phyloP scores from a whole-genome alignment of 768 basidiomycete species.

The Hygrophorus russula region DNA sequence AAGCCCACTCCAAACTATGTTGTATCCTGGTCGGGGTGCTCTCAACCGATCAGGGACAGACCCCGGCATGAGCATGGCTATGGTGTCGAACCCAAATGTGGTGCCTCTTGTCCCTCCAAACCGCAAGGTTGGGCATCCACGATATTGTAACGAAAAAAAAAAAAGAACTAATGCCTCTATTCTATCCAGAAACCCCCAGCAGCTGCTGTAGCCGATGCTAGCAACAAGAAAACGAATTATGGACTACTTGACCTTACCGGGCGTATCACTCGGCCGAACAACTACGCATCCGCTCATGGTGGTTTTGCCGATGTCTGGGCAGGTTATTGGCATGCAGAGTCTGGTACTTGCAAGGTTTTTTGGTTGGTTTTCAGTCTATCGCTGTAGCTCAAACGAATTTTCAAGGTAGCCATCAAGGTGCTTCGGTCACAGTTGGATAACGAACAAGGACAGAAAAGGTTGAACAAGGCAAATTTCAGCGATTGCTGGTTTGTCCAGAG shows the following conservation, averaged over 20 bases:
- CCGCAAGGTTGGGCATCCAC: too few species aligned
- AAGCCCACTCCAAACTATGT: too few species aligned
- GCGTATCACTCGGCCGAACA: constrained; percentile 18
- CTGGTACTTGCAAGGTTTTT: neutral
- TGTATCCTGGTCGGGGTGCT: too few species aligned
- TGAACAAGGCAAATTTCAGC: constrained; percentile 1
- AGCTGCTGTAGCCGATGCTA: neutral
- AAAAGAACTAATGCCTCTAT: too few species aligned
- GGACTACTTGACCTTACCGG: constrained; percentile 21
- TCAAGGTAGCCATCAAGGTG: constrained; percentile 7
- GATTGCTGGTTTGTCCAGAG: too few species aligned
- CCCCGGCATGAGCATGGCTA: too few species aligned
- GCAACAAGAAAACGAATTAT: neutral
- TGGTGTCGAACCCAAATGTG: too few species aligned
- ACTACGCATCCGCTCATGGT: constrained; percentile 27
- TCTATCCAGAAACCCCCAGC: neutral
- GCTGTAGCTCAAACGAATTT: neutral
- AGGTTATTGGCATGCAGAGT: constrained; percentile 19
- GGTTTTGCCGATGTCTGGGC: constrained; percentile 35
- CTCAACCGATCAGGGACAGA: too few species aligned
- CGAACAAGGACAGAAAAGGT: neutral
- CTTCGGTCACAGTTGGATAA: constrained; percentile 4
- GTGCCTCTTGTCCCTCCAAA: too few species aligned
- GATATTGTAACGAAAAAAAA: too few species aligned
- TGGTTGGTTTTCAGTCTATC: neutral